Conservation (phyloP, 2,329 filamentous ascomycete species). For the Aureobasidium sp. region DNA sequence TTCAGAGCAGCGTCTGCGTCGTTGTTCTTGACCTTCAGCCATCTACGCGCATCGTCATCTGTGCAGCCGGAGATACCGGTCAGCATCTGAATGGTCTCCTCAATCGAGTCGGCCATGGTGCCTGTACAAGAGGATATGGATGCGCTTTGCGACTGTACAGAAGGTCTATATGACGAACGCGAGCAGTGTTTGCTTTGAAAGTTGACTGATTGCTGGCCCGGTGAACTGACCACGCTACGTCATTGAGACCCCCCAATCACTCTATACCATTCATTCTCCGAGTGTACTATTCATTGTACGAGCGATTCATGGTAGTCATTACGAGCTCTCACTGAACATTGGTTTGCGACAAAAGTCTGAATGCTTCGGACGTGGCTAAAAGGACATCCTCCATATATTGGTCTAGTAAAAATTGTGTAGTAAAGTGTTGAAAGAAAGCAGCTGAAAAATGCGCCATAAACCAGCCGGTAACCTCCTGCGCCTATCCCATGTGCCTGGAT, state of each 20-base stretch:
- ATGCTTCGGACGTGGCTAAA: background rate
- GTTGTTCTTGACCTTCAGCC: conserved; percentile 29
- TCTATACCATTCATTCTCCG: background rate
- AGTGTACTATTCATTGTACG: background rate
- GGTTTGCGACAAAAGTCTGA: background rate
- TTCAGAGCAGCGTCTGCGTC: conserved; percentile 24
- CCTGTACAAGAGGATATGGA: background rate
- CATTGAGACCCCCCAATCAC: background rate
- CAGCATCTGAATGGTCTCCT: conserved; percentile 22
- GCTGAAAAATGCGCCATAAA: background rate
- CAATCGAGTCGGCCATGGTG: conserved; percentile 20
- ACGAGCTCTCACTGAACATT: background rate
- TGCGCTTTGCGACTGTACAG: background rate
- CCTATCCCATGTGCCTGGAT: background rate
- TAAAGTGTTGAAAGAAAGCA: conserved; percentile 1
- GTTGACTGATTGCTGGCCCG: conserved; percentile 11
- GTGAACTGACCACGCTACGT: conserved; percentile 9
- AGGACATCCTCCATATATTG: background rate
- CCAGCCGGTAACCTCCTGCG: background rate
- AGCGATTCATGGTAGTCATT: background rate
- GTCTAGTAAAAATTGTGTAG: conserved; percentile 5
- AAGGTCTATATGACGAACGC: background rate
- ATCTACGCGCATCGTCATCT: conserved; percentile 22
- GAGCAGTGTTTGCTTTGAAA: conserved; percentile 1
- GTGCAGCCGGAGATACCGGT: conserved; percentile 20